These are phyloP conservation scores for Lanmaoa pseudosensibilis DNA, from an alignment of 768 basidiomycete genomes.

Conservation along the genomic window DNA sequence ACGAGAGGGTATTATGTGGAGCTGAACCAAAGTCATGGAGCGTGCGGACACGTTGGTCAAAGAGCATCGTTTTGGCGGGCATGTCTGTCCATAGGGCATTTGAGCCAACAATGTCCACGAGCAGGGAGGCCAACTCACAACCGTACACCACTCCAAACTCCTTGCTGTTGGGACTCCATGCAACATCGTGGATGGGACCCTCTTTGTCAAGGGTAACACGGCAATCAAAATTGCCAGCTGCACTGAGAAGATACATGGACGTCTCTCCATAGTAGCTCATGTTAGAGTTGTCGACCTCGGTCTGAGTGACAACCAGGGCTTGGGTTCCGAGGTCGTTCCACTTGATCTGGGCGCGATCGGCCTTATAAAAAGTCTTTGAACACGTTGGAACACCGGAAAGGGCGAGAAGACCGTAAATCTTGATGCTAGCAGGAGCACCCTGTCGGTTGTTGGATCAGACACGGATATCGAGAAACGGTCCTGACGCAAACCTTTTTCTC, in stretches of 20 bases:
- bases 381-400: conserved; percentile 68
- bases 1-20: conserved; percentile 89
- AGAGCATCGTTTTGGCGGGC: conserved; percentile 91
- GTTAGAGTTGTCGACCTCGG: conserved; percentile 95
- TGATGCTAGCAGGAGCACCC: conserved; percentile 88
- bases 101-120: not conserved
- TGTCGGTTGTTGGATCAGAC: conserved; percentile 27
- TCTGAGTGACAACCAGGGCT: conserved; percentile 88
- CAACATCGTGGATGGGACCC: conserved; percentile 94
- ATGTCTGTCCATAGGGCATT: conserved; percentile 55
- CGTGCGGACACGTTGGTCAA: conserved; percentile 85
- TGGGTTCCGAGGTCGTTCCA: conserved; percentile 96
- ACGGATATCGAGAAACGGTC: not conserved
- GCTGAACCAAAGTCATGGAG: conserved; percentile 89
- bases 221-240: conserved; percentile 92
- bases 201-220: conserved; percentile 90
- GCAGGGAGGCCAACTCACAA: conserved; percentile 56
- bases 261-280: conserved; percentile 99
- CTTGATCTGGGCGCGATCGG: conserved; percentile 89
- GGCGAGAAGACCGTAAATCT: conserved; percentile 73
- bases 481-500: conserved; percentile 77
- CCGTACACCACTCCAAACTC: conserved; percentile 97
- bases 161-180: conserved; percentile 95
- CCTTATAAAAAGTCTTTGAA: conserved; percentile 94
- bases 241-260: conserved; percentile 87